A percentile compares a stretch with the other conserved stretches of the same genome.
These are phyloP conservation scores for Coniochaeta ligniaria DNA, from an alignment of 2,329 filamentous ascomycete species.

Conservation along the genomic window DNA sequence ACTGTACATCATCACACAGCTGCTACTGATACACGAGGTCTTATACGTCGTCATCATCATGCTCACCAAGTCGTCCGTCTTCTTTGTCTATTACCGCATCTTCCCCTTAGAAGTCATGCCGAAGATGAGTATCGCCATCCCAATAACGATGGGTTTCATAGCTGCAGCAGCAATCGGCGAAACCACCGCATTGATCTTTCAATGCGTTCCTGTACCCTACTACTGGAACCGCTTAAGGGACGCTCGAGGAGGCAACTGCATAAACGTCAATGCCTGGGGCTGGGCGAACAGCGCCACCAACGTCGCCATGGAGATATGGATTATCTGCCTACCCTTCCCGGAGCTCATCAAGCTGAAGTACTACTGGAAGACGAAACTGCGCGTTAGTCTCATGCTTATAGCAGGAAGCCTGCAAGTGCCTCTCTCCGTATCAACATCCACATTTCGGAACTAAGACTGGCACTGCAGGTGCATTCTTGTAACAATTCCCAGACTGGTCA, in stretches of 20 bases:
- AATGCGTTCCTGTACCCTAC: background rate
- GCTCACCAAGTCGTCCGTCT: constrained; percentile 1
- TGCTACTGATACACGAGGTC: background rate
- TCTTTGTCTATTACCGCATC: constrained; percentile 1
- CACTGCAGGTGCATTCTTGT: background rate
- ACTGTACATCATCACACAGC: background rate
- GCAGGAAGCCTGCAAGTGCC: background rate
- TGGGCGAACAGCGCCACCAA: background rate
- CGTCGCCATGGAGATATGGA: background rate
- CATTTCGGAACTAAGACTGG: background rate
- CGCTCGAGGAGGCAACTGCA: background rate
- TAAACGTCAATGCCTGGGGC: background rate
- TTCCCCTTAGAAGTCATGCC: background rate
- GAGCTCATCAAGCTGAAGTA: background rate
- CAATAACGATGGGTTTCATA: background rate
- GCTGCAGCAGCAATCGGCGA: background rate
- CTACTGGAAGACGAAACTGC: background rate
- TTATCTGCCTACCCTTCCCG: background rate
- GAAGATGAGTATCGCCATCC: background rate
- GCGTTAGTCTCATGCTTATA: background rate
- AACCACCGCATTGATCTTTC: background rate
- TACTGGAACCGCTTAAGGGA: background rate
- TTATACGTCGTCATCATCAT: background rate
- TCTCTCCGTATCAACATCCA: background rate
- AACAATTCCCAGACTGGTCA: background rate